Evolutionary conservation across 768 basidiomycete species (phyloP).

Genomic region (Pleurotus djamor): DNA sequence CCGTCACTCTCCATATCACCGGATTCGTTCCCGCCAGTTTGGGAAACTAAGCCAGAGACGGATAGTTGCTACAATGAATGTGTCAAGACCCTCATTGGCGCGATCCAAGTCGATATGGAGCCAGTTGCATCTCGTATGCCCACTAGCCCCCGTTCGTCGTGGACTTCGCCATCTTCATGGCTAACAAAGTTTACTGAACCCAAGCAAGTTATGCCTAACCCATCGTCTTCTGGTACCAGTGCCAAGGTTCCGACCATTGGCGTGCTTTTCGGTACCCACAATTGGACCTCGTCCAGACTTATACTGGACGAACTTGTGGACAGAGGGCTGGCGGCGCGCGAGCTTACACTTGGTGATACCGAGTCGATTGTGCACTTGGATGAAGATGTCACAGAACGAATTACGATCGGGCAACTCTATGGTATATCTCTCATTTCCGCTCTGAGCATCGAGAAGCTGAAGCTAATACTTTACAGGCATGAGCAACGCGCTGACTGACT

Average conservation of each 20-base stretch:
- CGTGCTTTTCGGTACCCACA: constrained; percentile 87
- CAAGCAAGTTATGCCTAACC: not conserved
- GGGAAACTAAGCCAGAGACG: constrained; percentile 65
- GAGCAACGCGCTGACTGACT: constrained; percentile 78
- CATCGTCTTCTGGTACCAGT: constrained; percentile 12
- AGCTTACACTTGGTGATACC: constrained; percentile 10
- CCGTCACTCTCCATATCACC: constrained; percentile 48
- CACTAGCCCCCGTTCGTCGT: constrained; percentile 8
- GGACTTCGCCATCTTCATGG: constrained; percentile 5
- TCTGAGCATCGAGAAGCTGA: not conserved
- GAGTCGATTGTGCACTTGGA: constrained; percentile 35
- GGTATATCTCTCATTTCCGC: constrained; percentile 41
- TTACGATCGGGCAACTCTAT: constrained; percentile 81
- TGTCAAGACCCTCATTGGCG: constrained; percentile 49
- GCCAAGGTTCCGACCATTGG: constrained; percentile 35
- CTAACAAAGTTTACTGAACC: not conserved
- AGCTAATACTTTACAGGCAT: constrained; percentile 53
- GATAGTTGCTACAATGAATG: constrained; percentile 73
- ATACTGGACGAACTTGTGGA: constrained; percentile 60
- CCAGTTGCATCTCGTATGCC: not conserved
- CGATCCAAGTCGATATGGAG: constrained; percentile 50
- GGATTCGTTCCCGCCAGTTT: constrained; percentile 64
- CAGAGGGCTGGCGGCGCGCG: constrained; percentile 47
- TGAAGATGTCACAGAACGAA: constrained; percentile 57
- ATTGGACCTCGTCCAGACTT: constrained; percentile 62